These are phyloP conservation scores for Mortierella antarctica DNA, from an alignment of 192 early-diverging fungal species.

Conservation along the genomic window DNA sequence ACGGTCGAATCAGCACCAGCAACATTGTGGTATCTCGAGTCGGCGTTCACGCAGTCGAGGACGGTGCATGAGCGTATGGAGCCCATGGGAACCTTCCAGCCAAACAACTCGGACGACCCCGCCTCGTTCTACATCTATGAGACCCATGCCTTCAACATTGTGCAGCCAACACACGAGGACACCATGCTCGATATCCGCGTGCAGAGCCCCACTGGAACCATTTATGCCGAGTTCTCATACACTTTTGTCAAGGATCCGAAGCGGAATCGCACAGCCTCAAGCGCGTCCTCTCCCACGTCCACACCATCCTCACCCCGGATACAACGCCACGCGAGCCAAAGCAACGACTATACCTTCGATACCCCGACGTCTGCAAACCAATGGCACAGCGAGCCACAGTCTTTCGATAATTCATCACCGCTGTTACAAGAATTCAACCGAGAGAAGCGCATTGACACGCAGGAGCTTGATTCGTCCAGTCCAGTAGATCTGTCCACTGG, in stretches of 20 bases:
- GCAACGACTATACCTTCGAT: neutral
- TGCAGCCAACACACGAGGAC: constrained; percentile 29
- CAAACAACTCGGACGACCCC: constrained; percentile 25
- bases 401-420: too few relatives aligned
- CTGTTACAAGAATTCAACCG: too few relatives aligned
- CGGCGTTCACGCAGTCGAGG: constrained; percentile 18
- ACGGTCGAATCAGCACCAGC: constrained; percentile 16
- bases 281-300: neutral
- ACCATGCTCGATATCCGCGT: constrained; percentile 32
- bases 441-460: too few relatives aligned
- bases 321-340: neutral
- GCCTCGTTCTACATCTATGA: constrained; percentile 40
- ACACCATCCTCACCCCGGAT: neutral
- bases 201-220: constrained; percentile 19
- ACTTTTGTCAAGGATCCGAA: constrained; percentile 14
- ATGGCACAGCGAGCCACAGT: too few relatives aligned
- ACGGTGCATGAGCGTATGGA: constrained; percentile 36
- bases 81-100: constrained; percentile 38
- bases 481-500: too few relatives aligned
- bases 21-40: constrained; percentile 41
- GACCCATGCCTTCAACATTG: constrained; percentile 18
- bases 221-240: constrained; percentile 33
- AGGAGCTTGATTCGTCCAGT: too few relatives aligned
- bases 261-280: neutral
- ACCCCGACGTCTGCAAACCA: neutral